Percentiles rank a stretch among this genome's conserved stretches.
Conservation (phyloP, 371 early-diverging fungal species). For the Zopfochytrium polystomum region DNA sequence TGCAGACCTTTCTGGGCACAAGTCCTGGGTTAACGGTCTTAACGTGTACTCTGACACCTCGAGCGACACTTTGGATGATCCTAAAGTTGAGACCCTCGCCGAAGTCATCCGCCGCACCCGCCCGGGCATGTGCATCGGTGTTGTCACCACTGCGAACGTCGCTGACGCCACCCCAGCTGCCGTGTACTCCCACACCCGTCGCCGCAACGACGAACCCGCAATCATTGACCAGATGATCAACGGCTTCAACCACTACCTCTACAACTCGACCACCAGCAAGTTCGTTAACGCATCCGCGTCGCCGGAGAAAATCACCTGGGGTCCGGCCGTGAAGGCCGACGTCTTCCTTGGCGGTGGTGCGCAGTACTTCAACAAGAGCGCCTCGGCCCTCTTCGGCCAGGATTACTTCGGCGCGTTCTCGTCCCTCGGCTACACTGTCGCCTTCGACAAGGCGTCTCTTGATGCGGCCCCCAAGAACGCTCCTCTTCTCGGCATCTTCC, state of each 20-base stretch:
- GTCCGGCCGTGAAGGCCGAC: slow-evolving; percentile 57
- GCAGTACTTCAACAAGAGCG: slow-evolving; percentile 16
- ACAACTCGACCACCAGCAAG: slow-evolving; percentile 6
- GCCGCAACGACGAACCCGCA: too few species aligned
- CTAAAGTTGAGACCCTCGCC: slow-evolving; percentile 58
- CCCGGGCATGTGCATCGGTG: slow-evolving; percentile 65
- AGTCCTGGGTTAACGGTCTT: slow-evolving; percentile 58
- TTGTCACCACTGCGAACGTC: slow-evolving; percentile 68
- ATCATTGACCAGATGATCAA: slow-evolving; percentile 65
- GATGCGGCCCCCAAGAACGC: slow-evolving; percentile 51
- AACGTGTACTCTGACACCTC: slow-evolving; percentile 57
- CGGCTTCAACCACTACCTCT: slow-evolving; percentile 38
- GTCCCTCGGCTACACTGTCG: slow-evolving; percentile 59
- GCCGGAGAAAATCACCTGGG: slow-evolving; percentile 19
- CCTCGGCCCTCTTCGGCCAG: slow-evolving; percentile 48
- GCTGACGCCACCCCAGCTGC: slow-evolving; percentile 76
- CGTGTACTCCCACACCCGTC: slow-evolving; percentile 60
- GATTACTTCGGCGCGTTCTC: slow-evolving; percentile 58
- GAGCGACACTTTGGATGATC: slow-evolving; percentile 24
- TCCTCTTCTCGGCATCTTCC: slow-evolving; percentile 70
- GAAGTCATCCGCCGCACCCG: slow-evolving; percentile 65
- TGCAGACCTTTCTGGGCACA: slow-evolving; percentile 52
- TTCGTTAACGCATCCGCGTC: slow-evolving; percentile 2
- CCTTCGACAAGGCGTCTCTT: slow-evolving; percentile 53
- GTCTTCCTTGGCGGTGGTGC: slow-evolving; percentile 61